These are phyloP conservation scores for Emergomyces orientalis DNA, from an alignment of 2,329 filamentous ascomycete species.

Conservation along the genomic window DNA sequence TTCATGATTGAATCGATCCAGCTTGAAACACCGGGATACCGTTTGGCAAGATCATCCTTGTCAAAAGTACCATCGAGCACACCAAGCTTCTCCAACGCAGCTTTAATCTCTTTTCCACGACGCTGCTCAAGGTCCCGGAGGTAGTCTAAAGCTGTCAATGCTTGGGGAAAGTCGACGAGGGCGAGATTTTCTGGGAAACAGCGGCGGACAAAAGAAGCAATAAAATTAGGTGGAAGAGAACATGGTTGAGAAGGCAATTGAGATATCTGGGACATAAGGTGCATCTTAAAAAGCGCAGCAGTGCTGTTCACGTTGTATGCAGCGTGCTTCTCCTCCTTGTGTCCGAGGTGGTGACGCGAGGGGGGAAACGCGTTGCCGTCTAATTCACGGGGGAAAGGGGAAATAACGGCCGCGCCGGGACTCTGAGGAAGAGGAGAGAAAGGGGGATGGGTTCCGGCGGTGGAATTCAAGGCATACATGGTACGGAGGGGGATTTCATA, in stretches of 20 bases:
- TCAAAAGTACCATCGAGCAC: conserved; percentile 43
- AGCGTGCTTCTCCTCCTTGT: conserved; percentile 18
- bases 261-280: conserved; percentile 44
- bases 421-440: conserved; percentile 12
- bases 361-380: conserved; percentile 26
- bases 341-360: conserved; percentile 21
- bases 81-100: conserved; percentile 46
- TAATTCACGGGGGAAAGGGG: conserved; percentile 26
- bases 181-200: conserved; percentile 49
- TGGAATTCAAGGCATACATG: conserved; percentile 59
- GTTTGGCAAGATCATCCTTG: conserved; percentile 40
- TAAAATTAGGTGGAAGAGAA: conserved; percentile 53
- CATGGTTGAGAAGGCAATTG: conserved; percentile 51
- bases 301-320: conserved; percentile 23
- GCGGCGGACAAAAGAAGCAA: conserved; percentile 51
- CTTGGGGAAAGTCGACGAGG: conserved; percentile 56
- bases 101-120: conserved; percentile 48
- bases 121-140: conserved; percentile 54
- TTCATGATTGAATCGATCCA: conserved; percentile 47
- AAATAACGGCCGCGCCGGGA: conserved; percentile 26
- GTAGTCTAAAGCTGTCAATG: conserved; percentile 57
- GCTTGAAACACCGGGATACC: conserved; percentile 45
- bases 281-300: conserved; percentile 35
- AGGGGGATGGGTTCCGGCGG: conserved; percentile 37
- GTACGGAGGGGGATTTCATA: conserved; percentile 59